A percentile compares a stretch with the other conserved stretches of the same genome.
phyloP scores from a whole-genome alignment of 1,284 basidiomycete genomes.

The Fistulinella staudtii region DNA sequence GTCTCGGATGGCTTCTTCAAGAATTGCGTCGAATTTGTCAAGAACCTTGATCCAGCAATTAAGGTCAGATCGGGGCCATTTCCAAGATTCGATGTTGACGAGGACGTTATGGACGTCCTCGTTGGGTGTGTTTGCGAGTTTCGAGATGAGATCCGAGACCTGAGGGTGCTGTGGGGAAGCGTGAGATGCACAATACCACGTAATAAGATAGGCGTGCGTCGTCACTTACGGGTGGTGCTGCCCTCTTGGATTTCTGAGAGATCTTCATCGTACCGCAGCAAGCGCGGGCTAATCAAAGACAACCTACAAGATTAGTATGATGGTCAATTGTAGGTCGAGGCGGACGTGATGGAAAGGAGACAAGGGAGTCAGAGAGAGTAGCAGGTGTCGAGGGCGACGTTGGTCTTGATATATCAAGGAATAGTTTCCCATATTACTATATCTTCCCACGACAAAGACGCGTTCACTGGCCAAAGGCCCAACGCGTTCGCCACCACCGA shows the following conservation, averaged over 20 bases:
- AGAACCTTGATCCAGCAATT: conserved; percentile 95
- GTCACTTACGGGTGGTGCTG: conserved; percentile 55
- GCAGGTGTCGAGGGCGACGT: conserved; percentile 24
- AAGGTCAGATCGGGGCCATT: conserved; percentile 94
- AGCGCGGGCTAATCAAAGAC: conserved; percentile 39
- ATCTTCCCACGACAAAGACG: conserved; percentile 11
- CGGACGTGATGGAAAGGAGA: conserved; percentile 16
- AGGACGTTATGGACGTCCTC: conserved; percentile 66
- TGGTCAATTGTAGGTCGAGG: conserved; percentile 7
- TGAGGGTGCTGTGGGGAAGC: conserved; percentile 57
- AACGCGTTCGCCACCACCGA: background rate
- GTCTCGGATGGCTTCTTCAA: conserved; percentile 79
- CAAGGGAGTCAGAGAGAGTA: conserved; percentile 9
- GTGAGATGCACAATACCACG: conserved; percentile 31
- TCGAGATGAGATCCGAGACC: conserved; percentile 70
- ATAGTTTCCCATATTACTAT: conserved; percentile 17
- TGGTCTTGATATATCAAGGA: conserved; percentile 34
- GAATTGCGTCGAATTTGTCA: conserved; percentile 90
- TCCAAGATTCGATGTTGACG: conserved; percentile 74
- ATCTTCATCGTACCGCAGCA: conserved; percentile 71
- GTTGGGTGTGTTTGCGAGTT: conserved; percentile 58
- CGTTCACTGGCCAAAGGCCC: background rate
- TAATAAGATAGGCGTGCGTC: background rate
- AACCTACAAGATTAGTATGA: conserved; percentile 12
- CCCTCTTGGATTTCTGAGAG: conserved; percentile 73